Base-by-base conservation (phyloP, 2,329 filamentous ascomycete genomes). In the Decorospora gaudefroyi region DNA sequence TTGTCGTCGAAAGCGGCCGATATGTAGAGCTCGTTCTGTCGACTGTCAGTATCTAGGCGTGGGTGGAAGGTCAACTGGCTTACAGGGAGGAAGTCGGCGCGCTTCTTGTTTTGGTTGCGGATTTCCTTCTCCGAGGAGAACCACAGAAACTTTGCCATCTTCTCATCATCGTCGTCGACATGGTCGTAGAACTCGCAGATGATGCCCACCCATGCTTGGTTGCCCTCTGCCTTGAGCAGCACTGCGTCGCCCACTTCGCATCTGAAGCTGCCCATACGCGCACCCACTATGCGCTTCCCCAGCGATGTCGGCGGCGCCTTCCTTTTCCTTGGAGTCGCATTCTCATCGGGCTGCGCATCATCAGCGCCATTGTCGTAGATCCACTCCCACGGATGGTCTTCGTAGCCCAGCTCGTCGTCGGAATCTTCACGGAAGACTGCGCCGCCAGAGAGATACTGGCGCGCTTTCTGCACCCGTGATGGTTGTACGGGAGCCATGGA, bases 81-180 rank as follows among this genome's bases (percentile, higher is more conserved):
- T 74, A 87, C 83, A 64, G 82, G 82, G 38, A 95, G 70, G 46
- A 83, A 89, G 71, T 99, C 93, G 9, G 76, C 79, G 62, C 90
- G 79, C 73, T 93, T 95, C 72, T 88, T 92, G 45, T 83, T 81
- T 65, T 85, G 87, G 60, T 88, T 93, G 18, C 86, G 82, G 49
- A 96, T 89, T 72, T 97, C 92, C 62, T 87, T 88, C 61, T 95
- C 88, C 0, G 88, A 90, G 0, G 88, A 90, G 67, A 99, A 96
- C 93, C 93, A 99, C 79, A 96, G 86, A 64, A 99, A 93, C 51
- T 86, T 87, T 42, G 88, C 92, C 17, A 85, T 84, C 76, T 90
- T 96, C 51, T 77, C 75, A 3, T 83, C 85, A 3, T 83, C 85
- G 9, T 69, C 62, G 13, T 58, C 59, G 30, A 52, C 51, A 31